These are phyloP conservation scores for Colletotrichum horii DNA, from an alignment of 2,329 filamentous ascomycete genomes.

Conservation along the genomic window DNA sequence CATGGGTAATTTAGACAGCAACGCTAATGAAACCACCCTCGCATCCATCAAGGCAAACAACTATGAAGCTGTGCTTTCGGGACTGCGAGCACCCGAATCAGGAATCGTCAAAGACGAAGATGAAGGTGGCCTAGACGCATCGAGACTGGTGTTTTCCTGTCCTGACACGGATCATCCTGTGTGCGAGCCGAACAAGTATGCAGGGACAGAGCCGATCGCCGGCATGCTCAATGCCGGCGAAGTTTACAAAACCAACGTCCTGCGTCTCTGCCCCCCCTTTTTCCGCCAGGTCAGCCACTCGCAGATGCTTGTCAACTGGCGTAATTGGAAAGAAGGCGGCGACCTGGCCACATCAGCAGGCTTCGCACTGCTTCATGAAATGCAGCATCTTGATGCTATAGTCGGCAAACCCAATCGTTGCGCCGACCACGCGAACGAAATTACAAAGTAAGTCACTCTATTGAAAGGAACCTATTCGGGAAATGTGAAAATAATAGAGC, in stretches of 20 bases:
- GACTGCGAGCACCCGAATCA: not conserved
- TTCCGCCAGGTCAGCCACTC: not conserved
- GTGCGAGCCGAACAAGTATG: not conserved
- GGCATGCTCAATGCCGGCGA: not conserved
- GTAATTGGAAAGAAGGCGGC: not conserved
- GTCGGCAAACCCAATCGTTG: not conserved
- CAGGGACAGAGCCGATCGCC: not conserved
- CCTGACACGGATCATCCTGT: not conserved
- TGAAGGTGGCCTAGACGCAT: not conserved
- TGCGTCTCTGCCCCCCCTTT: not conserved
- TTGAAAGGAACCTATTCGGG: accelerated
- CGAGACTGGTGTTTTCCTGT: not conserved
- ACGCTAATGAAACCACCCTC: accelerated
- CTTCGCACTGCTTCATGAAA: not conserved
- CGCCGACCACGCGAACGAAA: not conserved
- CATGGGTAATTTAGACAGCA: not conserved
- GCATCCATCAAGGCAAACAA: not conserved
- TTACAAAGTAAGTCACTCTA: not conserved
- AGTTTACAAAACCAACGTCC: not conserved
- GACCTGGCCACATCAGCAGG: not conserved
- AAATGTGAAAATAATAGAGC: not conserved
- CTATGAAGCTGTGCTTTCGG: not conserved
- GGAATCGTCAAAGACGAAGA: not conserved
- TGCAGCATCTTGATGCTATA: not conserved
- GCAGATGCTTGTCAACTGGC: not conserved